Conservation (phyloP, 805 yeast species). For the Metschnikowia arizonensis region DNA sequence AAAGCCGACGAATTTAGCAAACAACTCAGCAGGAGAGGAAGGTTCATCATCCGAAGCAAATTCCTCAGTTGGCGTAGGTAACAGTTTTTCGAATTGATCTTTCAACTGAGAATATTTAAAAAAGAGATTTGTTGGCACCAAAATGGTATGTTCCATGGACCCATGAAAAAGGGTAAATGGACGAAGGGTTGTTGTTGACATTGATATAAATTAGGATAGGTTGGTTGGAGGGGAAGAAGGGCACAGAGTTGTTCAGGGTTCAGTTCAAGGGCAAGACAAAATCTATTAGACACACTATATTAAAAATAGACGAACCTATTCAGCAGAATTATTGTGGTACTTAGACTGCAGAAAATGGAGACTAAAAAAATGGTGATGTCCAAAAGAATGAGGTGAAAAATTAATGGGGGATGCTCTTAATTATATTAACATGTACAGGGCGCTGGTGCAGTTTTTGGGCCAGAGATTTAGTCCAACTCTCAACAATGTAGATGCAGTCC, state of each 20-base stretch:
- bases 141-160: slow-evolving; percentile 77
- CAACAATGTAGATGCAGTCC: slow-evolving; percentile 20
- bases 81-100: slow-evolving; percentile 73
- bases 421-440: neutral
- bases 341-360: neutral
- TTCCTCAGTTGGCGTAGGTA: slow-evolving; percentile 80
- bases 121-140: slow-evolving; percentile 79
- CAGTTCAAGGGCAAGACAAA: no score
- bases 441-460: slow-evolving; percentile 15
- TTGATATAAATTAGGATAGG: slow-evolving; percentile 1
- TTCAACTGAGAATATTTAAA: slow-evolving; percentile 82
- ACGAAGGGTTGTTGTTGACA: slow-evolving; percentile 42
- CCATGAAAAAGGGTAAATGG: slow-evolving; percentile 86
- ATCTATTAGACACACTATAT: neutral
- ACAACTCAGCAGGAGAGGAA: slow-evolving; percentile 75
- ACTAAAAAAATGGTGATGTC: neutral
- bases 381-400: slow-evolving; percentile 3
- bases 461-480: slow-evolving; percentile 18
- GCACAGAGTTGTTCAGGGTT: no score
- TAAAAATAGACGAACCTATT: neutral
- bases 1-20: slow-evolving; percentile 79
- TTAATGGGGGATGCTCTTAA: neutral
- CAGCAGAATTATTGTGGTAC: slow-evolving; percentile 1
- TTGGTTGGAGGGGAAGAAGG: neutral
- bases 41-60: slow-evolving; percentile 87